Percentiles rank a stretch among this genome's conserved stretches.
phyloP scores from a whole-genome alignment of 345 rosid species.

The Populus nigra region DNA sequence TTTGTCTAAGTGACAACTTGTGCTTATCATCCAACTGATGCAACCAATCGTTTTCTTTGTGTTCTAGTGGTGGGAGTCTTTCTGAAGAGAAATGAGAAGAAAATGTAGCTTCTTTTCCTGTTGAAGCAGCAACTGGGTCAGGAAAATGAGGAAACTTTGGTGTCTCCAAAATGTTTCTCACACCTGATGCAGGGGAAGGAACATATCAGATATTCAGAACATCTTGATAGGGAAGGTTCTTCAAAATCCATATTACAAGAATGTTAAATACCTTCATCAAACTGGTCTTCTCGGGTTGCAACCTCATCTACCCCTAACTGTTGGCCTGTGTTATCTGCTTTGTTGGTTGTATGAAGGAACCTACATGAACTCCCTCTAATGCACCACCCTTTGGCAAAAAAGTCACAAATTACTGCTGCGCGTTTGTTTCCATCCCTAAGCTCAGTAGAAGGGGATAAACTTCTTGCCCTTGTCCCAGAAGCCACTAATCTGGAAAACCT shows the following conservation, averaged over 20 bases:
- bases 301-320: constrained; percentile 31
- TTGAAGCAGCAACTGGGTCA: constrained; percentile 25
- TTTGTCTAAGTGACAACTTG: constrained; percentile 23
- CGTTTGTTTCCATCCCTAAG: constrained; percentile 44
- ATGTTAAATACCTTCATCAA: constrained; percentile 53
- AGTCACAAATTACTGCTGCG: constrained; percentile 53
- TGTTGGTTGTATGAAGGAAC: constrained; percentile 65
- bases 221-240: constrained; percentile 16
- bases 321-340: constrained; percentile 19
- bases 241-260: constrained; percentile 14
- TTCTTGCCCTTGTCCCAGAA: constrained; percentile 33
- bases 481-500: constrained; percentile 49
- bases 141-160: constrained; percentile 28
- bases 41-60: constrained; percentile 28
- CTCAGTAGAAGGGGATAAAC: constrained; percentile 37
- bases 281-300: constrained; percentile 29
- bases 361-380: constrained; percentile 65
- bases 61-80: constrained; percentile 18
- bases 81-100: constrained; percentile 31
- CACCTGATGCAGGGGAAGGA: constrained; percentile 42
- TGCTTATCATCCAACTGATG: constrained; percentile 25
- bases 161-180: constrained; percentile 24
- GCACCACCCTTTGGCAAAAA: constrained; percentile 86
- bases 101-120: constrained; percentile 25
- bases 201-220: constrained; percentile 22